A percentile compares a stretch with the other conserved stretches of the same genome.
phyloP scores from a whole-genome alignment of 2,329 filamentous ascomycete genomes.

The Trichoderma semiorbis region DNA sequence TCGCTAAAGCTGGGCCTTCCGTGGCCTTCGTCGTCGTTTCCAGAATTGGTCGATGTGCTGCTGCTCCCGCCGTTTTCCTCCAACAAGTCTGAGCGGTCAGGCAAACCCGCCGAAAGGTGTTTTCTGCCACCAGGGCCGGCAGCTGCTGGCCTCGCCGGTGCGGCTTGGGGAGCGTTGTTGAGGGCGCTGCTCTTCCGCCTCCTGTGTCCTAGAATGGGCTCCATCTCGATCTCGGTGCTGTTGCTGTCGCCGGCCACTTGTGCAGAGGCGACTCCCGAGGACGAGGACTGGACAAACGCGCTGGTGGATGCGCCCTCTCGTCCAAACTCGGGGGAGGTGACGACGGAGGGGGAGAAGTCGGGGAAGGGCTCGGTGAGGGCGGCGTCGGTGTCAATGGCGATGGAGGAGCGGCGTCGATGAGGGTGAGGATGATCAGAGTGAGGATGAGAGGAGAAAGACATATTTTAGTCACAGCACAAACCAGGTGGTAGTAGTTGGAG shows the following conservation, averaged over 20 bases:
- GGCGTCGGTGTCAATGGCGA: background rate
- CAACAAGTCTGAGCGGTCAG: slow-evolving; percentile 45
- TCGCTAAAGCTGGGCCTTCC: slow-evolving; percentile 61
- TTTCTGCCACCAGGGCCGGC: slow-evolving; percentile 16
- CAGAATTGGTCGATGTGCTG: slow-evolving; percentile 24
- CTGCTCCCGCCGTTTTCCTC: slow-evolving; percentile 38
- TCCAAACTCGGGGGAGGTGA: background rate
- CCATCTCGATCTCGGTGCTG: slow-evolving; percentile 52
- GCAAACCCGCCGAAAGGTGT: slow-evolving; percentile 26
- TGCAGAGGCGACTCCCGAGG: background rate
- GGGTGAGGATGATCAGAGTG: background rate
- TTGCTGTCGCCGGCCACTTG: slow-evolving; percentile 27
- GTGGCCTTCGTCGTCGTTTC: slow-evolving; percentile 37
- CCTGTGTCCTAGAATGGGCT: slow-evolving; percentile 50
- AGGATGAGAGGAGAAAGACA: background rate
- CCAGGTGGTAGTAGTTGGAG: background rate
- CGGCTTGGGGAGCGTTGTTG: slow-evolving; percentile 28
- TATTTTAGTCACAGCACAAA: background rate
- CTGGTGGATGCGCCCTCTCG: slow-evolving; percentile 1
- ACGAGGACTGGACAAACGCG: background rate
- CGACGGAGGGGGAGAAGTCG: slow-evolving; percentile 5
- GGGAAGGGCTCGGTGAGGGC: background rate
- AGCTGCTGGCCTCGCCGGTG: slow-evolving; percentile 20
- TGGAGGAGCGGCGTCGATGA: slow-evolving; percentile 13
- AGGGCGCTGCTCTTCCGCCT: slow-evolving; percentile 53